Conservation (phyloP, 2,329 filamentous ascomycete genomes). For the Talaromyces funiculosus region DNA sequence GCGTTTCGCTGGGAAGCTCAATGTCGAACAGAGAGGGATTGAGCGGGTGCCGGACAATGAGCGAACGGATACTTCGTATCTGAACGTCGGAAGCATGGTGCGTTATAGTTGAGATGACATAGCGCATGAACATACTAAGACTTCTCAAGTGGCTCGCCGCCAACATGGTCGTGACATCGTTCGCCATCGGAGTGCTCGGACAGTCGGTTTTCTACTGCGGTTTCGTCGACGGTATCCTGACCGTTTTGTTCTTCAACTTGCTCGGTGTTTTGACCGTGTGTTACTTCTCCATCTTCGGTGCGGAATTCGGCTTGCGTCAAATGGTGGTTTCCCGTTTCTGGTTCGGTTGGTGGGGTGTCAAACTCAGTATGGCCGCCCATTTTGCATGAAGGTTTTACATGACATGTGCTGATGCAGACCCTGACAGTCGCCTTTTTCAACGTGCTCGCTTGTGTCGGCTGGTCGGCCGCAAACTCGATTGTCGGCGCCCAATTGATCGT, state of each 20-base stretch:
- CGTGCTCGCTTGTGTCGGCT: conserved; percentile 65
- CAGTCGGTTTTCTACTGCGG: conserved; percentile 64
- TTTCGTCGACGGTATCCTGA: conserved; percentile 66
- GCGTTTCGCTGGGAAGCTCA: conserved; percentile 58
- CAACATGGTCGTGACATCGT: conserved; percentile 72
- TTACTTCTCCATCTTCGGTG: conserved; percentile 52
- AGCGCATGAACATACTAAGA: conserved; percentile 8
- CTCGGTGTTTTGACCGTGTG: conserved; percentile 8
- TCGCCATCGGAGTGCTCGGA: conserved; percentile 67
- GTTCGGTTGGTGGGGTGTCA: conserved; percentile 67
- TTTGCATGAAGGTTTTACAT: not conserved
- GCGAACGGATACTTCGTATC: conserved; percentile 58
- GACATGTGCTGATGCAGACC: not conserved
- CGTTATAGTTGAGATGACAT: conserved; percentile 24
- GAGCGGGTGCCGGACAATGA: conserved; percentile 68
- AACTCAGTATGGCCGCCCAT: conserved; percentile 50
- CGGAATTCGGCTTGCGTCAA: conserved; percentile 67
- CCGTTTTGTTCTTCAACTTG: conserved; percentile 66
- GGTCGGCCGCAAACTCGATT: conserved; percentile 72
- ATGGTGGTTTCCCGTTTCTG: conserved; percentile 76
- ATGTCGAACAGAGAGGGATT: conserved; percentile 69
- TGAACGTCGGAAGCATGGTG: conserved; percentile 68
- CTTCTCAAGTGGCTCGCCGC: conserved; percentile 63
- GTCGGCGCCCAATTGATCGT: conserved; percentile 73
- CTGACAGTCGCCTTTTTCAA: conserved; percentile 61